Evolutionary conservation across 2,329 filamentous ascomycete species (phyloP).

Genomic region (Alternaria solani): DNA sequence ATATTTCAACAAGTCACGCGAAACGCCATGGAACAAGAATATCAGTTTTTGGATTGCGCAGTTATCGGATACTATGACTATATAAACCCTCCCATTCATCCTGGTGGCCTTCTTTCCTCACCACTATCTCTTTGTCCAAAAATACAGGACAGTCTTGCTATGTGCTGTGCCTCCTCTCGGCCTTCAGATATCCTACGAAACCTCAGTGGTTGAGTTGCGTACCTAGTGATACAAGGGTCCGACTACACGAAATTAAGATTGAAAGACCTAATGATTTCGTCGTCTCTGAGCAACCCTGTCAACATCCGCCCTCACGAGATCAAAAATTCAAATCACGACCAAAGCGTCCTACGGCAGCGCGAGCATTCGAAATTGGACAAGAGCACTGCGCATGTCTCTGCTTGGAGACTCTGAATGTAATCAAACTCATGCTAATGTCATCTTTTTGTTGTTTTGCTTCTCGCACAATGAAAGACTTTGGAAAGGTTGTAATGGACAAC

Average conservation of each 20-base stretch:
- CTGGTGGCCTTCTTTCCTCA: accelerated
- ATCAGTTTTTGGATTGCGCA: background rate
- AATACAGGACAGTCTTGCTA: too few species aligned
- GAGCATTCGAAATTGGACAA: background rate
- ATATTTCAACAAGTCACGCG: too few species aligned
- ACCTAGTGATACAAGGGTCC: background rate
- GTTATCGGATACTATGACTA: background rate
- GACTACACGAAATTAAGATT: too few species aligned
- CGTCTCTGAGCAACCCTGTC: background rate
- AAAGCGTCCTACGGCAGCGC: too few species aligned
- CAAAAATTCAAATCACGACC: too few species aligned
- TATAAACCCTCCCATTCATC: background rate
- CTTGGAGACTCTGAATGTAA: background rate
- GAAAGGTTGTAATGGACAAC: too few species aligned
- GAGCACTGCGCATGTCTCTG: accelerated
- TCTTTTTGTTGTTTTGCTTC: background rate
- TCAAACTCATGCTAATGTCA: background rate
- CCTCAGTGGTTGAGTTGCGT: accelerated
- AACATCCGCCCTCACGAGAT: too few species aligned
- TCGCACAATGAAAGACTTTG: background rate
- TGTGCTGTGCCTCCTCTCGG: background rate
- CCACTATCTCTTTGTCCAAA: background rate
- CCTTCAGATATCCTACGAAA: background rate
- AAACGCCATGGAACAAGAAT: background rate
- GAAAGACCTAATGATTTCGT: too few species aligned